Conservation (phyloP, 2,329 filamentous ascomycete species). For the Trichoderma hamatum region DNA sequence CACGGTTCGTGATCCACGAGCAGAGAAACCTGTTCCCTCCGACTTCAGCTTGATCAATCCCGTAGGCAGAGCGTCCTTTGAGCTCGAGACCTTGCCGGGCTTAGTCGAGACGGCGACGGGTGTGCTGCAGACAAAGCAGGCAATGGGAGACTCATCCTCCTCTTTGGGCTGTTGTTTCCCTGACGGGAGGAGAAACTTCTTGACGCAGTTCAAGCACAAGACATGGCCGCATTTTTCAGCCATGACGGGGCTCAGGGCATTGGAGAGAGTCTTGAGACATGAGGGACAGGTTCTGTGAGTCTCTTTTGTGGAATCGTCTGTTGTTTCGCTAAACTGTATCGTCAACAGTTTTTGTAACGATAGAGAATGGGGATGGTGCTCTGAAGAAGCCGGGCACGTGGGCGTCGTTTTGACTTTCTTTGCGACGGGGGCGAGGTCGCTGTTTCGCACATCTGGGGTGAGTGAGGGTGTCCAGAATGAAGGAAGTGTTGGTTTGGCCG, state of each 20-base stretch:
- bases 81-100: conserved; percentile 44
- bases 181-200: conserved; percentile 74
- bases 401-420: conserved; percentile 69
- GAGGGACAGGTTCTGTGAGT: conserved; percentile 69
- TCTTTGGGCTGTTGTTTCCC: conserved; percentile 46
- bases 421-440: conserved; percentile 57
- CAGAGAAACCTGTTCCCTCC: conserved; percentile 91
- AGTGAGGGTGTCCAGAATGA: conserved; percentile 93
- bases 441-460: conserved; percentile 59
- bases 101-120: conserved; percentile 69
- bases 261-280: conserved; percentile 81
- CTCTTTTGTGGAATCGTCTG: conserved; percentile 50
- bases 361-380: conserved; percentile 69
- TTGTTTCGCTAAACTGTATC: conserved; percentile 76
- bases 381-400: conserved; percentile 73
- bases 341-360: conserved; percentile 77
- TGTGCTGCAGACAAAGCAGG: conserved; percentile 85
- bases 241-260: conserved; percentile 79
- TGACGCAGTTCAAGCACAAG: conserved; percentile 80
- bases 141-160: conserved; percentile 50
- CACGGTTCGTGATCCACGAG: conserved; percentile 80
- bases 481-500: conserved; percentile 69
- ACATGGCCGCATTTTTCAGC: conserved; percentile 91
- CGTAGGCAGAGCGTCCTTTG: conserved; percentile 62
- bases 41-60: conserved; percentile 79